phyloP scores from a whole-genome alignment of 2,329 filamentous ascomycete genomes.

The Sclerotiophoma versabilis region DNA sequence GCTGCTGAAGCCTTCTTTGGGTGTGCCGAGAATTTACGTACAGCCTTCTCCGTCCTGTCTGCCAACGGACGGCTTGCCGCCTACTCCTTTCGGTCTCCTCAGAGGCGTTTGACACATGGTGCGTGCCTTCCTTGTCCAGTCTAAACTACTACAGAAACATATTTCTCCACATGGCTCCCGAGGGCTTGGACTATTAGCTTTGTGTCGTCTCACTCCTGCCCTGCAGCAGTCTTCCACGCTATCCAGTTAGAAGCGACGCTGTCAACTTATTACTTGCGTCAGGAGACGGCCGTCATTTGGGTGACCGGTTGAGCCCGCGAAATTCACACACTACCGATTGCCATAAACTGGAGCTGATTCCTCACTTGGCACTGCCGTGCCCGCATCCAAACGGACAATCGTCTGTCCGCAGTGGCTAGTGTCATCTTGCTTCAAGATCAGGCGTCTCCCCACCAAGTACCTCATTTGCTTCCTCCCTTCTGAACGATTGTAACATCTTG shows the following conservation, averaged over 20 bases:
- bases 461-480: not conserved
- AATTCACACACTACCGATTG: constrained; percentile 35
- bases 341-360: constrained; percentile 24
- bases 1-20: constrained; percentile 30
- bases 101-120: constrained; percentile 41
- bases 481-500: not conserved
- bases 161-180: constrained; percentile 40
- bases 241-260: constrained; percentile 21
- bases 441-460: constrained; percentile 5
- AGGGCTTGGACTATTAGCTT: constrained; percentile 23
- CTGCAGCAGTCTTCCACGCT: constrained; percentile 22
- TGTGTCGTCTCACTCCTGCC: constrained; percentile 15
- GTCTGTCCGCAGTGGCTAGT: constrained; percentile 28
- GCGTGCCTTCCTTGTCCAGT: constrained; percentile 39
- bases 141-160: constrained; percentile 36
- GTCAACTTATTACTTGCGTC: constrained; percentile 19
- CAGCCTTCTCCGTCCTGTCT: constrained; percentile 37
- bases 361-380: constrained; percentile 36
- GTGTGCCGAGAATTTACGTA: constrained; percentile 39
- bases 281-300: constrained; percentile 10
- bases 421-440: constrained; percentile 21
- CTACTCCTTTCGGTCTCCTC: constrained; percentile 33
- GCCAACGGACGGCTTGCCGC: constrained; percentile 31
- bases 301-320: constrained; percentile 22
- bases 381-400: constrained; percentile 23